These are phyloP conservation scores for Helichrysum umbraculigerum DNA, from an alignment of 129 eudicot species.

Conservation along the genomic window DNA sequence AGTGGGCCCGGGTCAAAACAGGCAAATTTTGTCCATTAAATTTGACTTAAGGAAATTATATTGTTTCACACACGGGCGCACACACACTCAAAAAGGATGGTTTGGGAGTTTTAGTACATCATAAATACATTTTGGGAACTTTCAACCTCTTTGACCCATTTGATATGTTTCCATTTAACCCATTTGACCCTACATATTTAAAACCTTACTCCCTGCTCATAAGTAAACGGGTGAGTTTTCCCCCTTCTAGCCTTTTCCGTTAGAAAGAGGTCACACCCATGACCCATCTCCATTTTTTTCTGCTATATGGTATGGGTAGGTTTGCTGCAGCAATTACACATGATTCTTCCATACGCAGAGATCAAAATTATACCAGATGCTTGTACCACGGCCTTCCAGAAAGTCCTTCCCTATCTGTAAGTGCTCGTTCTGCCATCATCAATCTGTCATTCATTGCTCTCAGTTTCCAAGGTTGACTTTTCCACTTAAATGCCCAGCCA, in stretches of 20 bases:
- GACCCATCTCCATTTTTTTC: background rate
- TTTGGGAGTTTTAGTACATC: background rate
- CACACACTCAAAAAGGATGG: background rate
- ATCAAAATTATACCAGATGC: slow-evolving; percentile 63
- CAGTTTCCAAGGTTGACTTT: slow-evolving; percentile 41
- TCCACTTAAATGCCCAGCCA: slow-evolving; percentile 49
- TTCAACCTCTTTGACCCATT: background rate
- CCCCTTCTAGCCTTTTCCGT: background rate
- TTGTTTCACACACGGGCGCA: background rate
- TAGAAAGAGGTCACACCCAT: background rate
- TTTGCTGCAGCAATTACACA: background rate
- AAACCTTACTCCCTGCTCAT: background rate
- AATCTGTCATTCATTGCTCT: slow-evolving; percentile 75
- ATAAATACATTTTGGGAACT: background rate
- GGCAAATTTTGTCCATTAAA: background rate
- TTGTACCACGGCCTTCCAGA: slow-evolving; percentile 79
- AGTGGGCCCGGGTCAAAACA: background rate
- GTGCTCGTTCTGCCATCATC: slow-evolving; percentile 92
- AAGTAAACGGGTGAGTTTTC: background rate
- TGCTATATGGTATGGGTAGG: background rate
- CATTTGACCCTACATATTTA: background rate
- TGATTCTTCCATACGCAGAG: background rate
- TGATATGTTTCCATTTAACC: background rate
- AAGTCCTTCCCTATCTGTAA: slow-evolving; percentile 82
- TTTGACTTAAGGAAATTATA: background rate